phyloP scores from a whole-genome alignment of 495 filamentous ascomycete genomes.

The Hypoxylon fuscum region DNA sequence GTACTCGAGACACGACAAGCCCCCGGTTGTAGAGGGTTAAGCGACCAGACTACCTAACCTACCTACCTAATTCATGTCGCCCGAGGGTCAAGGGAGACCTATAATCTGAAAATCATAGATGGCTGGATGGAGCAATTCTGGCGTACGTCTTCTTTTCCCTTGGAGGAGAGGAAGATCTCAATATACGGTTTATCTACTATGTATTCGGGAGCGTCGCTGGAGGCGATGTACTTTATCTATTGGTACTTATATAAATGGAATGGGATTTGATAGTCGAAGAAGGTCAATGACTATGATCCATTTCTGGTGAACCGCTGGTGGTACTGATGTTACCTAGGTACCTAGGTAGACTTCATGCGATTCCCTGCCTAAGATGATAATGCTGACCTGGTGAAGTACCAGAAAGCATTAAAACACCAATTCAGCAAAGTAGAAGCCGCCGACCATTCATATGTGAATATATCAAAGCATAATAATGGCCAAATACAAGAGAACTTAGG shows the following conservation, averaged over 20 bases:
- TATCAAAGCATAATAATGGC: too few species aligned
- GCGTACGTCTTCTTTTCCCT: slow-evolving; percentile 14
- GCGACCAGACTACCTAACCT: not conserved
- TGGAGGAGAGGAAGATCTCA: slow-evolving; percentile 10
- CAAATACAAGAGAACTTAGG: too few species aligned
- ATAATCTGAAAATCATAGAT: slow-evolving; percentile 31
- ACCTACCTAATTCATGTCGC: slow-evolving; percentile 6
- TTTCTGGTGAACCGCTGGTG: too few species aligned
- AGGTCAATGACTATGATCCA: slow-evolving; percentile 20
- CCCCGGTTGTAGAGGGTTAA: slow-evolving; percentile 38
- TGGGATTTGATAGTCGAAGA: slow-evolving; percentile 25
- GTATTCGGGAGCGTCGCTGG: slow-evolving; percentile 6
- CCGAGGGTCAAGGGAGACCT: slow-evolving; percentile 10
- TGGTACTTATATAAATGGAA: slow-evolving; percentile 1
- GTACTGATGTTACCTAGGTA: too few species aligned
- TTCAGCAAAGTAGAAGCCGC: too few species aligned
- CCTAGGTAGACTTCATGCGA: too few species aligned
- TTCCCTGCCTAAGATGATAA: too few species aligned
- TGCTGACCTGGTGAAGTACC: too few species aligned
- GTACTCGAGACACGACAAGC: slow-evolving; percentile 73
- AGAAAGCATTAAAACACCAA: too few species aligned
- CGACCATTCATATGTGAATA: too few species aligned
- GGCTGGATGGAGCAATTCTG: slow-evolving; percentile 33
- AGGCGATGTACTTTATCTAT: slow-evolving; percentile 12
- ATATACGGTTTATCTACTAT: slow-evolving; percentile 7